phyloP scores from a whole-genome alignment of 2,329 filamentous ascomycete species.

The Elsinoe necatrix region DNA sequence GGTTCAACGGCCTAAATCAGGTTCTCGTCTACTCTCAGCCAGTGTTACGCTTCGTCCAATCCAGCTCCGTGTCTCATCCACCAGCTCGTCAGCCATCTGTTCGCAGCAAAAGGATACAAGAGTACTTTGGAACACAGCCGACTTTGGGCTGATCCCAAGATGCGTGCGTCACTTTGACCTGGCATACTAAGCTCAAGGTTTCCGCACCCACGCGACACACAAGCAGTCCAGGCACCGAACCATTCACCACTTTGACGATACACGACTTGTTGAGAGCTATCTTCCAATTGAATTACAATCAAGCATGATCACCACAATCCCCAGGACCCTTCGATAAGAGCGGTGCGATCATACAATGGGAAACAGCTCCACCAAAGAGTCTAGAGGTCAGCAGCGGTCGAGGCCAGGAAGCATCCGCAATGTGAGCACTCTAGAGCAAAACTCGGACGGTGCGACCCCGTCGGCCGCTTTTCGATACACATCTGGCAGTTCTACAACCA shows the following conservation, averaged over 20 bases:
- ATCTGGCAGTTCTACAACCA: conserved; percentile 38
- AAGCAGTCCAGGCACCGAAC: conserved; percentile 12
- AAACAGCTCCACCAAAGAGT: conserved; percentile 42
- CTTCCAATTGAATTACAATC: neutral
- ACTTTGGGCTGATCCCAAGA: conserved; percentile 12
- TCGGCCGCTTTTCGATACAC: conserved; percentile 23
- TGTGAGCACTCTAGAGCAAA: conserved; percentile 26
- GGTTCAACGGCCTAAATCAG: conserved; percentile 7
- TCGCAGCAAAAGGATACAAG: conserved; percentile 2
- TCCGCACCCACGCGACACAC: conserved; percentile 16
- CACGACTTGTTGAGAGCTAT: neutral
- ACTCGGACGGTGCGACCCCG: conserved; percentile 19
- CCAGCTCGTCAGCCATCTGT: neutral
- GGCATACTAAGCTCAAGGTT: conserved; percentile 12
- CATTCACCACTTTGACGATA: neutral
- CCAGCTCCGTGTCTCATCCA: neutral
- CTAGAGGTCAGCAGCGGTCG: conserved; percentile 29
- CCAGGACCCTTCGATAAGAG: neutral
- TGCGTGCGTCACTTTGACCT: conserved; percentile 15
- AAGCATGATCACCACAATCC: conserved; percentile 17
- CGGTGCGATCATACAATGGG: conserved; percentile 30
- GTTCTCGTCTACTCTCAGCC: conserved; percentile 4
- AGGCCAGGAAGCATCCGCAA: conserved; percentile 29
- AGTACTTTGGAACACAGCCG: neutral
- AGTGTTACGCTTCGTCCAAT: neutral